Base-by-base conservation (phyloP, 305 asterid genomes). In the Fraxinus velutina region DNA sequence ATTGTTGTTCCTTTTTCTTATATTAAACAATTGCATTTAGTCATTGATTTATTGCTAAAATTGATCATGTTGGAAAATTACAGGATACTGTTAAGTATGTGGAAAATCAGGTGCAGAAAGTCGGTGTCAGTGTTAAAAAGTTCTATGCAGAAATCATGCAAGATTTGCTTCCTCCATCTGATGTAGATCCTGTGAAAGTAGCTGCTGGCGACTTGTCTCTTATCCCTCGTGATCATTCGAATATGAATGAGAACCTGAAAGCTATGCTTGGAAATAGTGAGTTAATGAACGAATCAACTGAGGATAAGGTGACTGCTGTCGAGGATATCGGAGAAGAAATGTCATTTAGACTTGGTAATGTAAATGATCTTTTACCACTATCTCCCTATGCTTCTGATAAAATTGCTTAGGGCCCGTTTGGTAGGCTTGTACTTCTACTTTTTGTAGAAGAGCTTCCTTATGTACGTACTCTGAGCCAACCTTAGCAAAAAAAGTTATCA, bases 71-170 rank as follows among this genome's bases (percentile, higher is more conserved):
- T 60, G 30, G 70, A 60, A 60, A 60, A 60, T 60, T 83, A 55
- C 90, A 95, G 98, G 99, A 95, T 77, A 90, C 97, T 9, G 91
- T 88, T 80, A 93, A 89, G 81, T 93, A 92, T 75, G 87, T 95
- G 70, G 97, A 93, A 78, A 91, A 89, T 85, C 97, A 90, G 88
- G 95, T 87, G 84, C 93, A 95, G 83, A 93, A 90, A 84, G 97
- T 92, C 30, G 93, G 97, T 34, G 86, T 80, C n/a, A 91, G 90
- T 47, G 93, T 92, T 68, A 93, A 90, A 91, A 92, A 88, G 80
- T 93, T 95, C 87, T 95, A 86, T 85, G 83, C 93, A 47, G 97
- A 95, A 73, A 91, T 95, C 68, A 80, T 95, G 93, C 88, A 90
- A 84, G 98, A 95, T 88, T 76, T 93, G 86, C 85, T 83, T 55